Percentiles rank a stretch among this genome's conserved stretches.
These are phyloP conservation scores for Kodamaea kaohsiungensis DNA, from an alignment of 805 yeast species.

Conservation along the genomic window DNA sequence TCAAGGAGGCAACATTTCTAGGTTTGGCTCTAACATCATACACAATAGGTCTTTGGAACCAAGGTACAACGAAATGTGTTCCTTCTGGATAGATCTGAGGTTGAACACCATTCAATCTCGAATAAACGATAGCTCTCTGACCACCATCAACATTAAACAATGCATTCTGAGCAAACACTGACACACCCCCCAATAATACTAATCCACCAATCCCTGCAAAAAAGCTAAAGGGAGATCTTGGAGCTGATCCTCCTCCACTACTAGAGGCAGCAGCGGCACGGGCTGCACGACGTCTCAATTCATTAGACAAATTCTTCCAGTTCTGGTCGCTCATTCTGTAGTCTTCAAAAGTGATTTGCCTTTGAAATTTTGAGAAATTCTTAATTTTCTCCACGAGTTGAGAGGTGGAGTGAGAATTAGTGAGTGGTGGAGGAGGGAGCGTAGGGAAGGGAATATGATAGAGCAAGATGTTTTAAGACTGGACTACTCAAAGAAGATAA, in stretches of 20 bases:
- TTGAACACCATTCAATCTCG: conserved; percentile 82
- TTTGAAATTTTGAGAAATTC: not conserved
- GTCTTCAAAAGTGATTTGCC: not conserved
- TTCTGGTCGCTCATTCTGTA: conserved; percentile 39
- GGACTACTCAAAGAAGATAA: too few relatives aligned
- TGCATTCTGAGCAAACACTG: conserved; percentile 44
- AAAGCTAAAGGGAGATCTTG: conserved; percentile 37
- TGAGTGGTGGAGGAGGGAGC: not conserved
- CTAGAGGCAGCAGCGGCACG: conserved; percentile 25
- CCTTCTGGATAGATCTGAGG: conserved; percentile 87
- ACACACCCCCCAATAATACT: conserved; percentile 40
- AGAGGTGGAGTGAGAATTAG: not conserved
- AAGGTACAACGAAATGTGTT: conserved; percentile 90
- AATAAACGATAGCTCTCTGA: conserved; percentile 93
- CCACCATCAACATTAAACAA: conserved; percentile 89
- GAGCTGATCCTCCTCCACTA: conserved; percentile 27
- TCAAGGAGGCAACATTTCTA: conserved; percentile 89
- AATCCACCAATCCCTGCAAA: conserved; percentile 46
- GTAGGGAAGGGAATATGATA: too few relatives aligned
- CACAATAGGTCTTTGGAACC: conserved; percentile 89
- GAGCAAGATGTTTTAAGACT: too few relatives aligned
- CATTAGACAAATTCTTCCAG: conserved; percentile 44
- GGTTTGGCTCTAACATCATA: conserved; percentile 98
- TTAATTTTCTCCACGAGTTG: not conserved
- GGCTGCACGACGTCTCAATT: conserved; percentile 43